These are phyloP conservation scores for Saccharum officinarum DNA, from an alignment of 176 grass and related monocot species.

Conservation along the genomic window DNA sequence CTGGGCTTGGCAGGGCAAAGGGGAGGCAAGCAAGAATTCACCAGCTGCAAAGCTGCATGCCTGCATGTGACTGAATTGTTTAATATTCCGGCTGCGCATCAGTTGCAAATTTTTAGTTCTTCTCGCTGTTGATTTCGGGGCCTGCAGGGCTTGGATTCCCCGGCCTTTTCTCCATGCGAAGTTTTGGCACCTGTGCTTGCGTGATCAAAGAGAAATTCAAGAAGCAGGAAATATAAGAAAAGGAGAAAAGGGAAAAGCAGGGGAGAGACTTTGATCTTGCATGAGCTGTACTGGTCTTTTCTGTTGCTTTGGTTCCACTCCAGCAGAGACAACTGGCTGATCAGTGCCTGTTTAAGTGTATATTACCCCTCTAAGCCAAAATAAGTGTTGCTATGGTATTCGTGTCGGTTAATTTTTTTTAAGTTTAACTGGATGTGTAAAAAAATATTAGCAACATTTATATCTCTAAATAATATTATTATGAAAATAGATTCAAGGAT, in stretches of 20 bases:
- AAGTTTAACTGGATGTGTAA: too few species aligned
- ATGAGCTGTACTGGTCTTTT: not conserved
- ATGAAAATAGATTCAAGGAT: too few species aligned
- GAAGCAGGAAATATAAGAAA: not conserved
- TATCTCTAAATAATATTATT: too few species aligned
- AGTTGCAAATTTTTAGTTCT: constrained; percentile 16
- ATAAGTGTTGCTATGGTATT: too few species aligned
- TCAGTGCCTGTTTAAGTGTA: not conserved
- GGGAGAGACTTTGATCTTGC: not conserved
- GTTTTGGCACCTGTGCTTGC: constrained; percentile 79
- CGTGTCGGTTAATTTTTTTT: too few species aligned
- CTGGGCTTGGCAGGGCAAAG: constrained; percentile 15
- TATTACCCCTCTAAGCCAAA: too few species aligned
- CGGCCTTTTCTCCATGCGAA: constrained; percentile 33
- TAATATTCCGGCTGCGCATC: not conserved
- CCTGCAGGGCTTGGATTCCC: not conserved
- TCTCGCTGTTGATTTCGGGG: not conserved
- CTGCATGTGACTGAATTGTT: not conserved
- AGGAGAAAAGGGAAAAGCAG: not conserved
- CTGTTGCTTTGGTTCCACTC: constrained; percentile 45
- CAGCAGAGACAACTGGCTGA: constrained; percentile 3
- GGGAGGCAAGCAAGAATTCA: constrained; percentile 23
- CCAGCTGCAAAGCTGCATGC: constrained; percentile 19
- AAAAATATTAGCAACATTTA: too few species aligned
- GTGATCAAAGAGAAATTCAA: constrained; percentile 54